phyloP scores from a whole-genome alignment of 2,329 filamentous ascomycete species.

The Diaporthe sp. region DNA sequence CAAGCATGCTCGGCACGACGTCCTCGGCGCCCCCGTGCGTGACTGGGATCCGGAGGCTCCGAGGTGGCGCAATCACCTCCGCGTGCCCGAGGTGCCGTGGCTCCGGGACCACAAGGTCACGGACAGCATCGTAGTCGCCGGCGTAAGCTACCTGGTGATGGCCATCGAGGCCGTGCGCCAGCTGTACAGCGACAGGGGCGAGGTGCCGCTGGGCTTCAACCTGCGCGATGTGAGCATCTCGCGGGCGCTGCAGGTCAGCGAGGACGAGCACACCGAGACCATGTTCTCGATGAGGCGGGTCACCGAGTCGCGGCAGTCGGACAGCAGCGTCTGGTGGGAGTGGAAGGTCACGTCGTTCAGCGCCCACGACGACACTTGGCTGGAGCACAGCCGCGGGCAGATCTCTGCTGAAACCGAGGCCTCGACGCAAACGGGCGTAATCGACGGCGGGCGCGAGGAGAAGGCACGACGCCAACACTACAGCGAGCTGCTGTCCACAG shows the following conservation, averaged over 20 bases:
- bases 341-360: constrained; percentile 35
- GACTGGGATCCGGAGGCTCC: constrained; percentile 50
- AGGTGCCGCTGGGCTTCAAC: constrained; percentile 31
- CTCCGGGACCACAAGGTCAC: constrained; percentile 46
- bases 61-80: constrained; percentile 50
- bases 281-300: constrained; percentile 35
- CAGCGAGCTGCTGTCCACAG: constrained; percentile 25
- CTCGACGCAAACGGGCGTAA: constrained; percentile 28
- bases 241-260: constrained; percentile 36
- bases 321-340: constrained; percentile 36
- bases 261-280: constrained; percentile 34
- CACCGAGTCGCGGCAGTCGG: constrained; percentile 32
- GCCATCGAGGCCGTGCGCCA: constrained; percentile 37
- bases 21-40: constrained; percentile 52
- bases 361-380: constrained; percentile 33
- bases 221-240: constrained; percentile 36
- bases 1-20: constrained; percentile 52
- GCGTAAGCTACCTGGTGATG: constrained; percentile 42
- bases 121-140: constrained; percentile 42
- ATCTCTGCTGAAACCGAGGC: constrained; percentile 27
- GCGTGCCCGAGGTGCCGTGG: constrained; percentile 51
- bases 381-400: constrained; percentile 34
- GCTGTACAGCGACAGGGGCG: constrained; percentile 37
- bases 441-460: constrained; percentile 32
- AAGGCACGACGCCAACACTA: constrained; percentile 4